Conservation (phyloP, 1,284 basidiomycete genomes). For the Anthracocystis panici-leucophaei region DNA sequence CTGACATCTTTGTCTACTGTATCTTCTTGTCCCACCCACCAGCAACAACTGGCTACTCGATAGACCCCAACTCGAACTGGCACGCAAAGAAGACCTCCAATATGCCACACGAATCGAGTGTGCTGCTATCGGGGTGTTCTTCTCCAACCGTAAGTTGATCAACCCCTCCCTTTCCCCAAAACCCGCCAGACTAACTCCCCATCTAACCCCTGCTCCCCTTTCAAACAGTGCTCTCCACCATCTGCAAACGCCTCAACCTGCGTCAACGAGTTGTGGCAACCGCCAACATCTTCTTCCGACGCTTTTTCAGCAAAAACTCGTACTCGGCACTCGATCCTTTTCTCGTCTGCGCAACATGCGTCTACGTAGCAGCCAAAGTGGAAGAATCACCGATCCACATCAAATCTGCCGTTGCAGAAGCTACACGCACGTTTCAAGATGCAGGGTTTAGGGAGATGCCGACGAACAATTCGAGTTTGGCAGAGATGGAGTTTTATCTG, state of each 20-base stretch:
- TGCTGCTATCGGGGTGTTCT: constrained; percentile 63
- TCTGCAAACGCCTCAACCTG: constrained; percentile 85
- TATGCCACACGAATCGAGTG: constrained; percentile 59
- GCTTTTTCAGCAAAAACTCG: constrained; percentile 78
- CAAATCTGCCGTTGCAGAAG: constrained; percentile 88
- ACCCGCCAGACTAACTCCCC: neutral
- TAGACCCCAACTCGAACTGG: constrained; percentile 53
- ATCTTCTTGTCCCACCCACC: neutral
- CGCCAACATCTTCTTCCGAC: constrained; percentile 89
- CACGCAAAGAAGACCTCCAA: constrained; percentile 57
- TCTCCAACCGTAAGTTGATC: constrained; percentile 54
- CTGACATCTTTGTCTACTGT: neutral
- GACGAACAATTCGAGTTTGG: constrained; percentile 82
- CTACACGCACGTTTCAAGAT: constrained; percentile 71
- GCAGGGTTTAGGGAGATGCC: constrained; percentile 74
- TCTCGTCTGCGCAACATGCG: constrained; percentile 89
- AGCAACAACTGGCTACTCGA: constrained; percentile 67
- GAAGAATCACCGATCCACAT: constrained; percentile 96
- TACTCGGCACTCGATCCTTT: constrained; percentile 95
- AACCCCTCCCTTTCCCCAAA: neutral
- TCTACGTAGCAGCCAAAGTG: constrained; percentile 94
- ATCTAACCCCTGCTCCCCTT: neutral
- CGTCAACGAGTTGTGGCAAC: constrained; percentile 92
- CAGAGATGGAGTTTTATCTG: constrained; percentile 99
- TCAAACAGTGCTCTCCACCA: constrained; percentile 77